Evolutionary conservation across 2,329 filamentous ascomycete species (phyloP).

Genomic region (Pseudogymnoascus sp.): DNA sequence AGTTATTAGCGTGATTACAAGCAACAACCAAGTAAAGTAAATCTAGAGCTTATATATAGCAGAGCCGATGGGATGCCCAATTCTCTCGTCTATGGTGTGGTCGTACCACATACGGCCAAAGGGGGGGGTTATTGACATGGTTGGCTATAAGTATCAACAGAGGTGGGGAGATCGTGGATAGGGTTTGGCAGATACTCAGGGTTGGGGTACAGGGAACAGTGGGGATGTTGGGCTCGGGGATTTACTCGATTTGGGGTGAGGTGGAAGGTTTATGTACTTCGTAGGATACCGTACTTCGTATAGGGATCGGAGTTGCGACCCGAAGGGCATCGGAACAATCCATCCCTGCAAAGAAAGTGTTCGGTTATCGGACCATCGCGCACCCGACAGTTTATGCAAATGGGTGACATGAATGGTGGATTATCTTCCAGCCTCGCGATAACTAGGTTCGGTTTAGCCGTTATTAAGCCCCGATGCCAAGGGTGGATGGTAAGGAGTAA

Average conservation of each 20-base stretch:
- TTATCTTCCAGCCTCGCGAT: neutral
- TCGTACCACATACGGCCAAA: neutral
- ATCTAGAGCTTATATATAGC: neutral
- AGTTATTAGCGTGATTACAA: neutral
- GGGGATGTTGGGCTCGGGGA: neutral
- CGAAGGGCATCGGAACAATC: neutral
- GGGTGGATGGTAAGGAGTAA: neutral
- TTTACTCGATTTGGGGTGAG: neutral
- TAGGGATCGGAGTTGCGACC: neutral
- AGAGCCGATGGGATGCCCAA: neutral
- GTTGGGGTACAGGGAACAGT: neutral
- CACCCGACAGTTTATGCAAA: neutral
- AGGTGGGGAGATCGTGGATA: neutral
- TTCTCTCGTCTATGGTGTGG: neutral
- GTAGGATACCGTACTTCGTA: too few relatives aligned
- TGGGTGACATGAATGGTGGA: conserved; percentile 1
- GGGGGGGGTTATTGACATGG: too few relatives aligned
- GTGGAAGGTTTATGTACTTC: neutral
- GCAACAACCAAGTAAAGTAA: neutral
- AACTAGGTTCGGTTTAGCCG: neutral
- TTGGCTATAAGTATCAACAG: too few relatives aligned
- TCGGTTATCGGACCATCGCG: neutral
- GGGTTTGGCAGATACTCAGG: too few relatives aligned
- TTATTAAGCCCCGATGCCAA: neutral
- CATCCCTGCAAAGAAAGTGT: neutral